A percentile compares a stretch with the other conserved stretches of the same genome.
Evolutionary conservation across 2,329 filamentous ascomycete genomes (phyloP).

Genomic region (Colletotrichum somersetense): DNA sequence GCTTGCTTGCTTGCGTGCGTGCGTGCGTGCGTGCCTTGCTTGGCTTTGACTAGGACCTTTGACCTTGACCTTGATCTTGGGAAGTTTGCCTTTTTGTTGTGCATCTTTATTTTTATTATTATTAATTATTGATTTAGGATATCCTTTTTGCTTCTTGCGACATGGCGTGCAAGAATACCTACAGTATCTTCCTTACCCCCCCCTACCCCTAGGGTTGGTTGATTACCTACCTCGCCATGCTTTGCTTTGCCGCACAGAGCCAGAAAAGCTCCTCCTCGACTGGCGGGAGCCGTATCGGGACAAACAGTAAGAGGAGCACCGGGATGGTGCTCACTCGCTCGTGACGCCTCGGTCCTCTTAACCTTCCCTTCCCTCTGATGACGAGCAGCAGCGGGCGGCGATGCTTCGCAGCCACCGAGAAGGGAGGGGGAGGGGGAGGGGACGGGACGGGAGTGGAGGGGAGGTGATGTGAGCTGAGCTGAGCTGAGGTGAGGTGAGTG

Average conservation of each 20-base stretch:
- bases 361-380: conserved; percentile 16
- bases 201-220: neutral
- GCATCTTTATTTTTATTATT: neutral
- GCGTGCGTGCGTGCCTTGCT: conserved; percentile 14
- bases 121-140: neutral
- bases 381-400: conserved; percentile 28
- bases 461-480: neutral
- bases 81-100: conserved; percentile 28
- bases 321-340: conserved; percentile 23
- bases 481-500: no score
- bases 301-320: conserved; percentile 6
- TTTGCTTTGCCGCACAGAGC: conserved; percentile 29
- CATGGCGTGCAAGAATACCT: conserved; percentile 29
- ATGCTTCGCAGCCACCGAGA: conserved; percentile 29
- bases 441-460: no score
- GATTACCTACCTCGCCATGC: conserved; percentile 27
- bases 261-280: conserved; percentile 14
- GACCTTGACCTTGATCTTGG: neutral
- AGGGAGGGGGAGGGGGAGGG: no score
- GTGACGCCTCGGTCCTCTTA: conserved; percentile 13
- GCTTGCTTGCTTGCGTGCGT: no score
- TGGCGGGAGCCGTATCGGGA: conserved; percentile 25
- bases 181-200: neutral
- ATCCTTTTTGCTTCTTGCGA: conserved; percentile 6
- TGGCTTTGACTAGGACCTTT: conserved; percentile 29